Base-by-base conservation (phyloP, 768 basidiomycete species). In the Calocybe cyanea region DNA sequence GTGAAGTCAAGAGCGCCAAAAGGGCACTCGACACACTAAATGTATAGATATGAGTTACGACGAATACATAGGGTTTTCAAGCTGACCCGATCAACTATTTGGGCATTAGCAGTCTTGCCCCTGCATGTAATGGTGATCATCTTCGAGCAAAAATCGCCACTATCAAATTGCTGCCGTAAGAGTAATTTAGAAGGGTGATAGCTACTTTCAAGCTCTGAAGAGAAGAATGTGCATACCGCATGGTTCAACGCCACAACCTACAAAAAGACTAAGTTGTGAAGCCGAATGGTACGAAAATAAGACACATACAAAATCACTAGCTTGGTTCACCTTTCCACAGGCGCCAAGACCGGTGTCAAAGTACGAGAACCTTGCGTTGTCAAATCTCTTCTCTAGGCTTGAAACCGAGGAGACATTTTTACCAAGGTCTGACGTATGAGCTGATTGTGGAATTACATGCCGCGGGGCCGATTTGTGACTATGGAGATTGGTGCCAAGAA, bases 1-100 rank as follows among this genome's bases (percentile, higher is more conserved):
- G 72, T 68, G 28, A 81, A 58, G 55, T 83, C 81, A 31, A 83
- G 69, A 15, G 65, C 78, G 6, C 69, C 73, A 35, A 61, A 73
- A 2, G 68, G 68, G 55, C 81, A 83, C 11, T 69, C 69, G 14
- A 71, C 68, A 57, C 81, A 83, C 70, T 79, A 56, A 28, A 28
- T 28, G 25, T 10, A 30, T 33, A 24, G 21, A 25, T 51, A 21
- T 49, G 25, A 31, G 14, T 8, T 10, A 32, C 20, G n/a, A 11
- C 24, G 18, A 31, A 21, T 3, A 21, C n/a, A 10, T 2, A 14
- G 2, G 8, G 10, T 11, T 19, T 18, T 5, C 13, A 19, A 31
- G 60, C 63, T 43, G 38, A 78, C 80, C 68, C 67, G 53, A 53
- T 87, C 84, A 46, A 64, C 65, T 41, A 86, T 74, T 41, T 57